These are phyloP conservation scores for Trichoderma afroharzianum DNA, from an alignment of 2,329 filamentous ascomycete species.

Conservation along the genomic window DNA sequence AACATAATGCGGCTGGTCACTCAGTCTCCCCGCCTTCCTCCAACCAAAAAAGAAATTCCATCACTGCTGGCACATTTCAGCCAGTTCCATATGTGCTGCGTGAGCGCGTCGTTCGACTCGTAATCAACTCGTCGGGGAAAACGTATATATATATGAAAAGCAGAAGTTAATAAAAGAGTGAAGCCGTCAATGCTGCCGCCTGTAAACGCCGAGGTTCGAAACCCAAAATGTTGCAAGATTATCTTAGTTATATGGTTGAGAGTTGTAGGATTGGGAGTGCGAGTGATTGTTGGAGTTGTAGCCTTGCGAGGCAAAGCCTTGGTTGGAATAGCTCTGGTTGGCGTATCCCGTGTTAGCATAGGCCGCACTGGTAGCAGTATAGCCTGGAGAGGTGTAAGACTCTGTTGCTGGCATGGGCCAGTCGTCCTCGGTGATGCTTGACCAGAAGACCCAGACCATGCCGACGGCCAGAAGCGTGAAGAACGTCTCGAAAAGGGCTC, in stretches of 20 bases:
- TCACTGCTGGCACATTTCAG: constrained; percentile 12
- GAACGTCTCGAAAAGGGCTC: constrained; percentile 85
- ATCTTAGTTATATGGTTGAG: constrained; percentile 12
- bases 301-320: constrained; percentile 6
- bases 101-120: constrained; percentile 19
- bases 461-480: constrained; percentile 85
- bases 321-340: not conserved
- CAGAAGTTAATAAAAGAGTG: constrained; percentile 18
- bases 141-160: constrained; percentile 5
- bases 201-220: constrained; percentile 24
- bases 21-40: not conserved
- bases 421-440: constrained; percentile 97
- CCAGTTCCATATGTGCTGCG: constrained; percentile 3
- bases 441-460: constrained; percentile 93
- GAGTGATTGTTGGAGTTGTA: constrained; percentile 4
- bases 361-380: not conserved
- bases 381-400: constrained; percentile 35
- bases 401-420: constrained; percentile 65
- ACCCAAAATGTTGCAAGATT: constrained; percentile 14
- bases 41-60: not conserved
- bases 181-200: constrained; percentile 22
- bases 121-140: constrained; percentile 12
- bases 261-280: constrained; percentile 7
- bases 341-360: constrained; percentile 1
- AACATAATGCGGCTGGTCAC: constrained; percentile 3